These are phyloP conservation scores for Chalciporus piperatus DNA, from an alignment of 768 basidiomycete genomes.

Conservation along the genomic window DNA sequence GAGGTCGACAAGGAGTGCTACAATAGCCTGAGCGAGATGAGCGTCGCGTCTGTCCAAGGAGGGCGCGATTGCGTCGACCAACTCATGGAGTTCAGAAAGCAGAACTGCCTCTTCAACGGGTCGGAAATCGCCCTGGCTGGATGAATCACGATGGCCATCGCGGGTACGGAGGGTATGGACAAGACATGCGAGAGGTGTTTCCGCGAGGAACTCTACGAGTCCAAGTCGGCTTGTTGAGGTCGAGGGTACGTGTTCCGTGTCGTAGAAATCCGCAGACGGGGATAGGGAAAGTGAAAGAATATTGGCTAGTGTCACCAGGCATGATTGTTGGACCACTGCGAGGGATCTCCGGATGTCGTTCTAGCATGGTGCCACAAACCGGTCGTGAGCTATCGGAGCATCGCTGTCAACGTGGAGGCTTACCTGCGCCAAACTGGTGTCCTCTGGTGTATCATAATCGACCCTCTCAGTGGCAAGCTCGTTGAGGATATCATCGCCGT, in stretches of 20 bases:
- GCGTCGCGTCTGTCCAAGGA: conserved; percentile 51
- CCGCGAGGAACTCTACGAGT: conserved; percentile 12
- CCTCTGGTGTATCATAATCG: conserved; percentile 13
- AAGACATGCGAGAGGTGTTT: conserved; percentile 19
- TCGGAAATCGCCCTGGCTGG: conserved; percentile 33
- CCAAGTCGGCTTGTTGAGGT: conserved; percentile 32
- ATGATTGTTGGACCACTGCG: conserved; percentile 67
- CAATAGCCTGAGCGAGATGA: conserved; percentile 62
- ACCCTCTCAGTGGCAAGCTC: conserved; percentile 23
- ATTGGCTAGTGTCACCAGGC: conserved; percentile 69
- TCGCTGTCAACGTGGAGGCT: not conserved
- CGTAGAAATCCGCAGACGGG: conserved; percentile 27
- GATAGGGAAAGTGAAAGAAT: conserved; percentile 51
- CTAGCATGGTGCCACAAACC: conserved; percentile 31
- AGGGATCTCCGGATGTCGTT: conserved; percentile 72
- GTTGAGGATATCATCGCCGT: conserved; percentile 13
- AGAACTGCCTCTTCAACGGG: conserved; percentile 47
- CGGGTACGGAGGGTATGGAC: conserved; percentile 18
- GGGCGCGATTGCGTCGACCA: conserved; percentile 47
- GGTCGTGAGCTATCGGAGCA: not conserved
- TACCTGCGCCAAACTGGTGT: conserved; percentile 5
- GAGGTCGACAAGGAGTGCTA: conserved; percentile 67
- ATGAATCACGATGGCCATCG: conserved; percentile 3
- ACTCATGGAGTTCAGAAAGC: conserved; percentile 55
- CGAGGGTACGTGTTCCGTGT: conserved; percentile 61